Base-by-base conservation (phyloP, 1,284 basidiomycete genomes). In the Marasmius oreades region DNA sequence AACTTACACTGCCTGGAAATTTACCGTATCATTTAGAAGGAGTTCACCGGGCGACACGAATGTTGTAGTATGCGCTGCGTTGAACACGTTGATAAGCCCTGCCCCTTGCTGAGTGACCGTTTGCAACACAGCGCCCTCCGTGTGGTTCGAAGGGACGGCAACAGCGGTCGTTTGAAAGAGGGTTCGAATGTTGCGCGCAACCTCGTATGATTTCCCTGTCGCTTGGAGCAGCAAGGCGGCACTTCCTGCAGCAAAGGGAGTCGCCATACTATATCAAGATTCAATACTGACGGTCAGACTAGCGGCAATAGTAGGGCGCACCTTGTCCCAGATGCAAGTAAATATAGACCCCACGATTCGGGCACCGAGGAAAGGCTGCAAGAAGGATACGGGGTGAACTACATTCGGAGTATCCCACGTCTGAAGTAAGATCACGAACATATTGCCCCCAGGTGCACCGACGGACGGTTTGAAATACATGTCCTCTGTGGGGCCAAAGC, bases 1-100 rank as follows among this genome's bases (percentile, higher is more conserved):
- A 3, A 70, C 65, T 62, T 71, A 77, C 59, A 59, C 42, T 22
- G 61, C 56, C 42, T 67, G 61, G 61, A 77, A 73, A 64, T 81
- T 64, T 1, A 74, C 73, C 0, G 84, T 85, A 66, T 84, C 83
- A 67, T 85, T 87, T 52, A 84, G 69, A 45, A 77, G 63, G 12
- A 85, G 66, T 62, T 79, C 72, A 3, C 74, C 69, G 1, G 82
- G 83, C 20, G 70, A 71, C 37, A 85, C 67, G 14, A 73, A 58
- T 14, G 78, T 75, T 22, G 69, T 70, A 12, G 71, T 68, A 55
- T 75, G 69, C 53, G 84, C 64, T 0, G 82, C 81, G 52, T 73
- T 70, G 68, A 76, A 78, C 16, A 79, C 74, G 54, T 84, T 71
- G 44, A 85, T 67, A 23, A 82, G 63, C 23, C 84, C 84, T 23